Conservation (phyloP, 1,284 basidiomycete species). For the Neotropicomus parvogracilis region DNA sequence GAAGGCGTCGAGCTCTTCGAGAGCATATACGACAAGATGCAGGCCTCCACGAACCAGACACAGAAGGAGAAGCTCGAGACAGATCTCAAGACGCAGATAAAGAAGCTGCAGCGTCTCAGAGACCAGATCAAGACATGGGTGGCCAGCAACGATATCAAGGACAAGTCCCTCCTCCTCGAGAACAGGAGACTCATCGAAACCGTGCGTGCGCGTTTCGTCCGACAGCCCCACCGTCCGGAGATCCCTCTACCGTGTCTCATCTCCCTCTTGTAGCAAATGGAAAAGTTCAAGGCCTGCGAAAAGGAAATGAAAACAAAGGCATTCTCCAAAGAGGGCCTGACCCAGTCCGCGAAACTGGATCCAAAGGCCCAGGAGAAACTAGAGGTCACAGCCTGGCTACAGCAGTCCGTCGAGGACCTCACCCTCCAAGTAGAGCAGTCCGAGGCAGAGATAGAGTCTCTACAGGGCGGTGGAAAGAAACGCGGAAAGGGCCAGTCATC, state of each 20-base stretch:
- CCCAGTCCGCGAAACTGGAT: slow-evolving; percentile 90
- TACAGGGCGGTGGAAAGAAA: slow-evolving; percentile 81
- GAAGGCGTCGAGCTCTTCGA: slow-evolving; percentile 96
- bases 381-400: slow-evolving; percentile 86
- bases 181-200: slow-evolving; percentile 97
- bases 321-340: slow-evolving; percentile 98
- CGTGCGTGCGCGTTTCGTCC: slow-evolving; percentile 52
- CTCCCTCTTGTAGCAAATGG: slow-evolving; percentile 84
- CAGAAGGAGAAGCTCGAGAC: slow-evolving; percentile 97
- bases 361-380: slow-evolving; percentile 96
- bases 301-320: slow-evolving; percentile 99
- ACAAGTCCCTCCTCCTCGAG: slow-evolving; percentile 91
- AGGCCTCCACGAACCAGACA: slow-evolving; percentile 86
- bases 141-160: slow-evolving; percentile 98
- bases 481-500: slow-evolving; percentile 66
- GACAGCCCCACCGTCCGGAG: slow-evolving; percentile 3
- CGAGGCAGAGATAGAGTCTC: slow-evolving; percentile 93
- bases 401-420: slow-evolving; percentile 87
- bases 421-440: slow-evolving; percentile 90
- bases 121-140: slow-evolving; percentile 99
- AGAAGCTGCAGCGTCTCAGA: slow-evolving; percentile 95
- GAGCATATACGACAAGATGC: slow-evolving; percentile 95
- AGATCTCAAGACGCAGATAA: slow-evolving; percentile 96
- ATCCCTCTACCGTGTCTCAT: slow-evolving; percentile 5
- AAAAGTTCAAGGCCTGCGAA: slow-evolving; percentile 99